Evolutionary conservation across 768 basidiomycete species (phyloP).

Genomic region (Suillus decipiens): DNA sequence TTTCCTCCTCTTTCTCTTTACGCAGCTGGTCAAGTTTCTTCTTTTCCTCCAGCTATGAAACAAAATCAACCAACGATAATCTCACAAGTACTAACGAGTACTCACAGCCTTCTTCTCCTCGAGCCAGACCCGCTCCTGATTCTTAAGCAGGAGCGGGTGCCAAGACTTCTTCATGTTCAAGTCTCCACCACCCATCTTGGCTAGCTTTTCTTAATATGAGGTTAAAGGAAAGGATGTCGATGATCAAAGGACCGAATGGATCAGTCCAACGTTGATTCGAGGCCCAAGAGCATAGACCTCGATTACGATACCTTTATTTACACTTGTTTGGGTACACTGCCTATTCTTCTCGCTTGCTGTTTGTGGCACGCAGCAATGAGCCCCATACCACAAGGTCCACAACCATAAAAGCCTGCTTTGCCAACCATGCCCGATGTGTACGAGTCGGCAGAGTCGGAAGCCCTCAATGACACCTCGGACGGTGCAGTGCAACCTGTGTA

Average conservation of each 20-base stretch:
- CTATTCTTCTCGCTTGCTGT: background rate
- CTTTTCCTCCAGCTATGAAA: constrained; percentile 87
- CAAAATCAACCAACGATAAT: constrained; percentile 17
- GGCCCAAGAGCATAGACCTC: constrained; percentile 1
- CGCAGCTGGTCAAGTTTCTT: constrained; percentile 96
- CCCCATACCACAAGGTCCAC: constrained; percentile 16
- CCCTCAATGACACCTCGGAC: constrained; percentile 32
- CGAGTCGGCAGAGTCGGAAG: constrained; percentile 39
- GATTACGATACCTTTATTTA: constrained; percentile 29
- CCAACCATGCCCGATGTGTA: constrained; percentile 31
- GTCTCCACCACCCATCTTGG: constrained; percentile 97
- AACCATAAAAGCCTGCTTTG: constrained; percentile 14
- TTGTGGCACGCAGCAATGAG: background rate
- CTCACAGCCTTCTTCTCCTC: constrained; percentile 95
- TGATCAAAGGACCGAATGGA: constrained; percentile 14
- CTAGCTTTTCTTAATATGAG: constrained; percentile 20
- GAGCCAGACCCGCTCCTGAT: constrained; percentile 99
- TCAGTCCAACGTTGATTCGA: constrained; percentile 7
- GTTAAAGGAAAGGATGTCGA: constrained; percentile 12
- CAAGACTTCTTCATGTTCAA: constrained; percentile 99
- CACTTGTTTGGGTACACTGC: constrained; percentile 27
- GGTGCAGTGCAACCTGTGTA: constrained; percentile 30
- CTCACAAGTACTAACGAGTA: constrained; percentile 17
- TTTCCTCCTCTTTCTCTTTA: constrained; percentile 97
- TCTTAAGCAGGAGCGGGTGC: constrained; percentile 97